Base-by-base conservation (phyloP, 495 filamentous ascomycete species). In the Gamarada debralockiae region DNA sequence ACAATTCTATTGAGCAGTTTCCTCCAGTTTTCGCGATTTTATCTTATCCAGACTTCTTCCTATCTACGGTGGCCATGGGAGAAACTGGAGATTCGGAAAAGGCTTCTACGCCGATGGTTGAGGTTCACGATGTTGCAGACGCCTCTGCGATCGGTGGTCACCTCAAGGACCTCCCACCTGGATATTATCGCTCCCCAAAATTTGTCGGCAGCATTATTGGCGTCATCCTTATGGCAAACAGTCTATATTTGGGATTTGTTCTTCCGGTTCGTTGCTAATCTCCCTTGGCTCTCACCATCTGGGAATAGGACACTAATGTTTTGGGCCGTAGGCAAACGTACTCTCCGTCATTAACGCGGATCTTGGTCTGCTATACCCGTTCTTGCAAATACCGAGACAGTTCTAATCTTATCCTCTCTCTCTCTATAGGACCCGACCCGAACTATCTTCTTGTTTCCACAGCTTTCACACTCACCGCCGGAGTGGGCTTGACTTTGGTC, bases 141-240 rank as follows among this genome's bases (percentile, higher is more conserved):
- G 22, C 23, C 22, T 46, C 43, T 25, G 43, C 43, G 24, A 46
- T 46, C 24, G 43, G 43, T 25, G 43, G 43, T 3, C 43, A 46
- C 9, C 43, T 46, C 43, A 25, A 47, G 9, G 58, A 49, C 46
- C 34, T 51, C 34, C 48, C 48, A 24, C 5, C 34, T 24, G 48
- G 48, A 42, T 51, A 51, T 51, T 51, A 27, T 40, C 37, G 20
- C 37, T 40, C 34, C 23, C 23, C 37, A 10, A 42, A 27, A 41
- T 51, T 51, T 41, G 14, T 51, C 18, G 48, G 48, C 34, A 40
- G 34, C 17, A 51, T 51, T 37, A 21, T 48, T 21, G 45, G 27
- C 23, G 20, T 48, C 15, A 48, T 48, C 22, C 45, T 48, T 31
- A 48, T 48, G 45, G 45, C 45, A 34, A 48, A 48, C 31, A 48